Base-by-base conservation (phyloP, 2,329 filamentous ascomycete species). In the Pseudogymnoascus sp. region DNA sequence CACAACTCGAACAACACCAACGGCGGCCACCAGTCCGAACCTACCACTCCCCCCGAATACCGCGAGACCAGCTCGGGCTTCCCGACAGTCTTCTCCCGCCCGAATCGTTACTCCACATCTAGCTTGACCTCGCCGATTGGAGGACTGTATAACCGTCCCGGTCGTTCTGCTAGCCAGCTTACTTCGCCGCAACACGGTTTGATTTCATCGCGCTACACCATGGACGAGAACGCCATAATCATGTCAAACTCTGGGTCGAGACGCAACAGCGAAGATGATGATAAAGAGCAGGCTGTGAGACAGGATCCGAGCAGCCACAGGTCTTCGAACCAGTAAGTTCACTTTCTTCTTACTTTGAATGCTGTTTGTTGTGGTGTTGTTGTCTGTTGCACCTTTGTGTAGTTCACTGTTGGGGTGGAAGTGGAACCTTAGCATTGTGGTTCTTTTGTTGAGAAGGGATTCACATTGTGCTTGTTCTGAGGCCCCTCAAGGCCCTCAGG, bases 41-140 rank as follows among this genome's bases (percentile, higher is more conserved):
- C 95, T 14, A 97, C 95, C 1, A 99, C 95, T 21, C 95, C 95
- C 21, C 95, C 95, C 34, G 95, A 97, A 75, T 93, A 95, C 75
- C 88, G 87, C 70, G 91, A 96, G 68, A 86, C 78, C 11, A 75
- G 75, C 64, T 80, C 85, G 66, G 88, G 87, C 47, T 93, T 96
- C 71, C 86, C 89, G 63, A 86, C 86, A 71, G 86, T 89, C 68
- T 90, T 95, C 73, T 91, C 91, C 63, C 86, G 91, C 45, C 90
- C 91, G 47, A 93, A 93, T 74, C 86, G 93, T 66, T 93, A 96
- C 78, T 96, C 93, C 62, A 89, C 90, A 66, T 93, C 92, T 39
- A 95, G 90, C 77, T 81, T 97, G 71, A 88, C 89, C 51, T 93
- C 91, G 37, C 89, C 91, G 47, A 34, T 60, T 16, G 89, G 89